Evolutionary conservation across 345 rosid species (phyloP), one percentile per base, ranked within the genome.

Genomic region (Dipteronia sinensis): DNA sequence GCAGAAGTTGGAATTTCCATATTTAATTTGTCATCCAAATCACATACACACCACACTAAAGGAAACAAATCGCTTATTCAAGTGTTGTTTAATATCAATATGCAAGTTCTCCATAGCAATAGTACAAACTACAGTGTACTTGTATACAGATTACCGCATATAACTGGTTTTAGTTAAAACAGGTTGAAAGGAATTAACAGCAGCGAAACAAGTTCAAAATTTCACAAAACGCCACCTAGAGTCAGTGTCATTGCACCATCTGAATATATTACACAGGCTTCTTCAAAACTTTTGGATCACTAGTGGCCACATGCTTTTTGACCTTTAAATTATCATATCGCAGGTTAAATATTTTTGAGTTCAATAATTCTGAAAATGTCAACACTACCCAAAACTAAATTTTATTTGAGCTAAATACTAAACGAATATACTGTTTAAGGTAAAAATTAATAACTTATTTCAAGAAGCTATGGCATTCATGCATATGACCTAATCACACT

Each of bases 401-500:
- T 63, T 51, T 11, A 20, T 47, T 11, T 7, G 4, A 62, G 25
- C 31, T 27, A 16, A 8, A 53, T 9, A 4, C 10, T 23, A 62
- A 19, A 53, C 63, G 5, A 1, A 74, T 29, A 64, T 56, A 27
- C 27, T 20, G 8, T 16, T 25, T 13, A 73, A 22, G 29, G 51
- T 55, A 70, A 31, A 40, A 75, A 53, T 1, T 19, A 6, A 20
- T 13, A 40, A 4, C 11, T 29, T 17, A 66, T 68, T 58, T 49
- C 64, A 65, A 42, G 44, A 42, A 68, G 63, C 65, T 51, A 10
- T 47, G 42, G 68, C 63, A 68, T 51, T 29, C 66, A 72, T 7
- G 61, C 23, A 80, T 72, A 34, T 13, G 68, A 59, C 25, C 46
- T 38, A 61, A 53, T 44, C 13, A 67, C 29, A 68, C 66, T 44